These are phyloP conservation scores for Petrea volubilis DNA, from an alignment of 257 asterid genomes.

Conservation along the genomic window DNA sequence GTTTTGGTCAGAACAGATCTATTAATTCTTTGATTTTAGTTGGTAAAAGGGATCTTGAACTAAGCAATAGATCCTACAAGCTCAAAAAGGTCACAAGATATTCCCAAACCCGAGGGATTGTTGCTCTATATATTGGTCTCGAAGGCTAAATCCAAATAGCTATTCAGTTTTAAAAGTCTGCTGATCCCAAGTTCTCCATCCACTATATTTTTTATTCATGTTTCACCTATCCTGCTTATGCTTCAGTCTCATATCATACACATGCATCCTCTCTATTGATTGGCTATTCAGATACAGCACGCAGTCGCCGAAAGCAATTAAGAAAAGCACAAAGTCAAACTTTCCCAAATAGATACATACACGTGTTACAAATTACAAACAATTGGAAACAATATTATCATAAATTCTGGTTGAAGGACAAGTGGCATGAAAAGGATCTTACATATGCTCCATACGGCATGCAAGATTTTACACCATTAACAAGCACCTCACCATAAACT, in stretches of 20 bases:
- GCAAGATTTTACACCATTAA: slow-evolving; percentile 70
- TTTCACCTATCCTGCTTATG: not conserved
- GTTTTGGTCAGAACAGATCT: not conserved
- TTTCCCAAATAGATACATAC: slow-evolving; percentile 9
- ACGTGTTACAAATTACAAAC: slow-evolving; percentile 13
- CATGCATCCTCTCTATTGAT: not conserved
- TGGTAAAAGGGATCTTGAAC: not conserved
- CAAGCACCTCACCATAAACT: slow-evolving; percentile 84
- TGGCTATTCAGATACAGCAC: not conserved
- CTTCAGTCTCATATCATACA: not conserved
- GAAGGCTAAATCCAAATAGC: too few relatives aligned
- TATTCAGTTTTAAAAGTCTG: too few relatives aligned
- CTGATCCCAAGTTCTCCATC: too few relatives aligned
- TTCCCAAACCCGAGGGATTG: too few relatives aligned
- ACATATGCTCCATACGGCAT: slow-evolving; percentile 91
- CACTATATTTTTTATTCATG: too few relatives aligned
- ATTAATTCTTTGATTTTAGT: not conserved
- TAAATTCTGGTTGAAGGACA: slow-evolving; percentile 13
- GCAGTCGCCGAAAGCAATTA: not conserved
- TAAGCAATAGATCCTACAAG: not conserved
- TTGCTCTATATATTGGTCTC: too few relatives aligned
- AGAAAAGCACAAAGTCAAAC: not conserved
- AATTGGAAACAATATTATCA: slow-evolving; percentile 1
- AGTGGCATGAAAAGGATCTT: slow-evolving; percentile 35
- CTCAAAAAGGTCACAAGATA: not conserved